Conservation (phyloP, 306 rosid species). For the Cucurbita pepo region DNA sequence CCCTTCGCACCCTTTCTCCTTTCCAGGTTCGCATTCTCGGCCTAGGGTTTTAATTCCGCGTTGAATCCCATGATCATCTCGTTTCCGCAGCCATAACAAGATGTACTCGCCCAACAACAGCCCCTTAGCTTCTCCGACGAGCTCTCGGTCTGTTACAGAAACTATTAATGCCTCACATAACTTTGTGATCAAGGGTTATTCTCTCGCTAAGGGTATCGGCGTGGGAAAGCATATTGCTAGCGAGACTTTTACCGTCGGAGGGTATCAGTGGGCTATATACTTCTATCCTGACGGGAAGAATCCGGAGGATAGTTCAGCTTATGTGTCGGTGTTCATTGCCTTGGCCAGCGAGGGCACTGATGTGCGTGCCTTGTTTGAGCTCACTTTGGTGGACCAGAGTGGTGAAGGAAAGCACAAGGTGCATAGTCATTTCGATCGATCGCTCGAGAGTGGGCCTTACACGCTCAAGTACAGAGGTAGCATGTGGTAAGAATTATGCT, state of each 20-base stretch:
- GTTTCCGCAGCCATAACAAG: neutral
- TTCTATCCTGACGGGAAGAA: conserved; percentile 94
- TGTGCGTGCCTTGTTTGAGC: conserved; percentile 80
- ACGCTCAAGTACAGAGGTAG: conserved; percentile 91
- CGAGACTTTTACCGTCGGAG: conserved; percentile 85
- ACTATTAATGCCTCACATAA: conserved; percentile 94
- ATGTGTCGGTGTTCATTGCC: conserved; percentile 90
- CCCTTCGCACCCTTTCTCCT: neutral
- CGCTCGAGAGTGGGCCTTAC: conserved; percentile 85
- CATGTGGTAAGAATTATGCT: conserved; percentile 52
- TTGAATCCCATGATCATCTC: conserved; percentile 1
- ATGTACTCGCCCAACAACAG: conserved; percentile 16
- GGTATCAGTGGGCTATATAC: conserved; percentile 90
- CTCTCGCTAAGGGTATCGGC: conserved; percentile 89
- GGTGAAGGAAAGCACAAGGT: conserved; percentile 81
- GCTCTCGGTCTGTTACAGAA: conserved; percentile 83
- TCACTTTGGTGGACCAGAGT: conserved; percentile 76
- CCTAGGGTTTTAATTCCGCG: neutral
- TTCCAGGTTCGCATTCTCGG: neutral
- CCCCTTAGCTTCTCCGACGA: conserved; percentile 39
- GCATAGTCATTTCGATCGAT: conserved; percentile 84
- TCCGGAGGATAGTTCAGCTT: conserved; percentile 83
- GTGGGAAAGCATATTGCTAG: conserved; percentile 91
- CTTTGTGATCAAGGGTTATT: conserved; percentile 73
- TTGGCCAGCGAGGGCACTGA: conserved; percentile 94